phyloP scores from a whole-genome alignment of 2,329 filamentous ascomycete genomes.

The Ophiosphaerella herpotricha region DNA sequence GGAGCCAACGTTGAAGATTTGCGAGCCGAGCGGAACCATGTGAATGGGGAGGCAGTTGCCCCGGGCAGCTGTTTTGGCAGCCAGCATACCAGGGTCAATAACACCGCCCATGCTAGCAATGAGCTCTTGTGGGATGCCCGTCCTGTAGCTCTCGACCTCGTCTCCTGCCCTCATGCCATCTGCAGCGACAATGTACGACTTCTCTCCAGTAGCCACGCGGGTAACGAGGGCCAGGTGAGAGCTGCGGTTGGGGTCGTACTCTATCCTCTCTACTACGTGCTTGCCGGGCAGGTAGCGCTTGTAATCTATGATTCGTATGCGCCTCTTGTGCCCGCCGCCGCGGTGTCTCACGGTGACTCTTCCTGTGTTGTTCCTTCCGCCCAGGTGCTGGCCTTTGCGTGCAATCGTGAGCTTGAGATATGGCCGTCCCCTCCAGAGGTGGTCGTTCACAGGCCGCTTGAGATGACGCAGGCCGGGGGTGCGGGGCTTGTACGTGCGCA shows the following conservation, averaged over 20 bases:
- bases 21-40: slow-evolving; percentile 94
- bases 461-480: slow-evolving; percentile 93
- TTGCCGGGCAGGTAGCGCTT: slow-evolving; percentile 76
- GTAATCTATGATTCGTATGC: slow-evolving; percentile 92
- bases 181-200: slow-evolving; percentile 93
- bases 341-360: slow-evolving; percentile 87
- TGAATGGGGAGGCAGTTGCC: slow-evolving; percentile 95
- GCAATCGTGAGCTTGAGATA: slow-evolving; percentile 82
- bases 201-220: slow-evolving; percentile 71
- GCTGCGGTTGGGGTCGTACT: slow-evolving; percentile 91
- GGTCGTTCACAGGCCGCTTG: slow-evolving; percentile 89
- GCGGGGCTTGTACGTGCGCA: slow-evolving; percentile 90
- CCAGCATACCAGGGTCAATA: slow-evolving; percentile 93
- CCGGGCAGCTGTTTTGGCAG: slow-evolving; percentile 88
- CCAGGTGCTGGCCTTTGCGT: slow-evolving; percentile 90
- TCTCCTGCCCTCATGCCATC: slow-evolving; percentile 94
- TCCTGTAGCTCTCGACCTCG: slow-evolving; percentile 86
- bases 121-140: slow-evolving; percentile 84
- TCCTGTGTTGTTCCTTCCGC: slow-evolving; percentile 87
- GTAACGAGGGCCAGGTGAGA: slow-evolving; percentile 90
- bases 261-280: slow-evolving; percentile 89
- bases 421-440: slow-evolving; percentile 92
- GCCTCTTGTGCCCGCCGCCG: slow-evolving; percentile 88
- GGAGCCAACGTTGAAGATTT: slow-evolving; percentile 86
- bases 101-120: slow-evolving; percentile 90